Conservation (phyloP, 306 rosid species). For the Cicer chorassanicum region DNA sequence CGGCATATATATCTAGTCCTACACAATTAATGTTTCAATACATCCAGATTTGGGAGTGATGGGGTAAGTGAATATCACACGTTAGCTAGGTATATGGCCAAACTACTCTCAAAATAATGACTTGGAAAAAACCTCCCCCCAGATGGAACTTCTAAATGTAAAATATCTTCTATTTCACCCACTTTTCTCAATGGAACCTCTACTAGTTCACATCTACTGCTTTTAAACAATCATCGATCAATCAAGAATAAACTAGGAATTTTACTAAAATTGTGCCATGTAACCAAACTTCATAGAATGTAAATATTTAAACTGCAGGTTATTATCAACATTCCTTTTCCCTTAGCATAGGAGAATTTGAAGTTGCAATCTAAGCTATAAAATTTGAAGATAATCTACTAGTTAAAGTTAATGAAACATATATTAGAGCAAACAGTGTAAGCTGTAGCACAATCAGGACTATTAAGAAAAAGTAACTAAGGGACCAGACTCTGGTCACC, state of each 20-base stretch:
- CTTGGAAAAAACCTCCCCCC: neutral
- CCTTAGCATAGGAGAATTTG: too few species aligned
- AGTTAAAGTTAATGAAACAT: neutral
- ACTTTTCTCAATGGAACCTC: neutral
- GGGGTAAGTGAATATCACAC: neutral
- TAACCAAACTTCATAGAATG: neutral
- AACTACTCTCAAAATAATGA: neutral
- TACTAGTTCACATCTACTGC: neutral
- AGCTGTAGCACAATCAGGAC: neutral
- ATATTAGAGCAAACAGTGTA: neutral
- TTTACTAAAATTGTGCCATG: neutral
- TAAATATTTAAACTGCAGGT: neutral
- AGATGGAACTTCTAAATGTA: neutral
- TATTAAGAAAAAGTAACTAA: neutral
- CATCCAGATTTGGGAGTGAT: neutral
- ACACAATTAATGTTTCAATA: neutral
- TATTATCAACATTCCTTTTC: neutral
- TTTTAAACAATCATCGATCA: neutral
- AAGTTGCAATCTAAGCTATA: neutral
- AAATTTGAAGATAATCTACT: neutral
- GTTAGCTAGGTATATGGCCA: neutral
- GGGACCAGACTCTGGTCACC: neutral
- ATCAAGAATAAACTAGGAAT: neutral
- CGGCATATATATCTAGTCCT: neutral
- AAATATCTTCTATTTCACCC: neutral